A percentile compares a stretch with the other conserved stretches of the same genome.
Conservation (phyloP, 805 yeast genomes). For the Kodamaea nitidulidarum region DNA sequence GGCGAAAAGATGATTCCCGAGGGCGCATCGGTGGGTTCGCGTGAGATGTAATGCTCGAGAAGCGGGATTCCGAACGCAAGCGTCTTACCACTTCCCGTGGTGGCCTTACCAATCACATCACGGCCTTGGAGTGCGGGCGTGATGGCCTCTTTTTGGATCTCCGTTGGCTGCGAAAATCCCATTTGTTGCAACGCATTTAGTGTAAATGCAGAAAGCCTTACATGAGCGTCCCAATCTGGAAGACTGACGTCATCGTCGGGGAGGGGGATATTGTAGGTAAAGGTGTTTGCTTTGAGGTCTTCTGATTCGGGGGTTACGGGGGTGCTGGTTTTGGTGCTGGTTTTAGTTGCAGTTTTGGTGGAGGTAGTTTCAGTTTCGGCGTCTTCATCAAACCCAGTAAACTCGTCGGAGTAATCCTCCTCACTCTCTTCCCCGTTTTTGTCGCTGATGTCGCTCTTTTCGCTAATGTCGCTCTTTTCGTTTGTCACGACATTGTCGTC, state of each 20-base stretch:
- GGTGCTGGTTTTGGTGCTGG: no score
- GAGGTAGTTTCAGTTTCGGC: constrained; percentile 13
- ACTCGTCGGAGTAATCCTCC: background rate
- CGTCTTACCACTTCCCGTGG: constrained; percentile 97
- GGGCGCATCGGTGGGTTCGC: constrained; percentile 36
- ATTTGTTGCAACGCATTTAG: constrained; percentile 58
- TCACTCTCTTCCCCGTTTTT: constrained; percentile 8
- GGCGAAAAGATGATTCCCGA: constrained; percentile 86
- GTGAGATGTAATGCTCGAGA: constrained; percentile 55
- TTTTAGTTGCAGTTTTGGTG: background rate
- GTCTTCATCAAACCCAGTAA: constrained; percentile 23
- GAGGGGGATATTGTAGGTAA: constrained; percentile 22
- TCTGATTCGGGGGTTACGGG: background rate
- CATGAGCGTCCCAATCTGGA: constrained; percentile 58
- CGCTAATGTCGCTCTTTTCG: constrained; percentile 1
- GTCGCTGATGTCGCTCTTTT: constrained; percentile 20
- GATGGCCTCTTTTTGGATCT: constrained; percentile 72
- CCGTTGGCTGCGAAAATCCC: constrained; percentile 71
- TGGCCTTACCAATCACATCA: constrained; percentile 93
- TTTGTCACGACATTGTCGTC: constrained; percentile 4
- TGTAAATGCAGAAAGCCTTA: constrained; percentile 51
- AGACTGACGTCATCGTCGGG: constrained; percentile 40
- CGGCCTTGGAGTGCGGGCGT: constrained; percentile 69
- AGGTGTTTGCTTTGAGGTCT: constrained; percentile 27
- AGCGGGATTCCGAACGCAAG: constrained; percentile 93